Base-by-base conservation (phyloP, 1,139 yeast species). In the Blastobotrys persicus region DNA sequence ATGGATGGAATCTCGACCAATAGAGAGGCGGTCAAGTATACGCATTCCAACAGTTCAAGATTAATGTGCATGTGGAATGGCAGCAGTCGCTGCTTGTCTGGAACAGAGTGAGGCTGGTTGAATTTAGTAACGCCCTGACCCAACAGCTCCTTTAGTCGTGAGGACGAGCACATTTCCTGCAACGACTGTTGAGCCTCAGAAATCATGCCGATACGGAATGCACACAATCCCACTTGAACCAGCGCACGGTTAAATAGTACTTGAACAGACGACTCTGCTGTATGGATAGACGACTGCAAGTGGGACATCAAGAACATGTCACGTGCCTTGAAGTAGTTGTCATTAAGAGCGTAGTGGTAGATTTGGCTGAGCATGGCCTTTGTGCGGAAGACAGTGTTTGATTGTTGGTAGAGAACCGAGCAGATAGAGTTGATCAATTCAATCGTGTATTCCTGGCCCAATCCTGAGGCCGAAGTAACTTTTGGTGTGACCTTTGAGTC, bases 51-150 rank as follows among this genome's bases (percentile, higher is more conserved):
- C 62, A 94, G 80, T 74, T 94, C 98, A 63, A 91, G 77, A 71
- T 94, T 94, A 69, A 94, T 89, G 73, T 94, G 99, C 85, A 88
- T 91, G 73, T 94, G 98, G 85, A 87, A 94, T 53, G 99, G 99
- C 66, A 92, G 78, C 68, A 89, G 79, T 67, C 91, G 85, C 68
- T 85, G 95, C 65, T 80, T 85, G 66, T 85, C 92, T 17, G 74
- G 70, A 48, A 81, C 71, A 42, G 70, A 59, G 45, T 58, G 73
- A 65, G 43, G 48, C 38, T 43, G 52, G 66, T 73, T 74, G 66
- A 78, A 82, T 67, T 88, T 80, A 66, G 80, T 85, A 63, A 83
- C 79, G 52, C 96, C 96, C 75, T 92, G 99, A 52, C 98, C 98
- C 58, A 94, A 79, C 56, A 92, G 79, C 72, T 94, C 98, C 76